A percentile compares a stretch with the other conserved stretches of the same genome.
Evolutionary conservation across 345 rosid species (phyloP).

Genomic region (Clarkia xantiana): DNA sequence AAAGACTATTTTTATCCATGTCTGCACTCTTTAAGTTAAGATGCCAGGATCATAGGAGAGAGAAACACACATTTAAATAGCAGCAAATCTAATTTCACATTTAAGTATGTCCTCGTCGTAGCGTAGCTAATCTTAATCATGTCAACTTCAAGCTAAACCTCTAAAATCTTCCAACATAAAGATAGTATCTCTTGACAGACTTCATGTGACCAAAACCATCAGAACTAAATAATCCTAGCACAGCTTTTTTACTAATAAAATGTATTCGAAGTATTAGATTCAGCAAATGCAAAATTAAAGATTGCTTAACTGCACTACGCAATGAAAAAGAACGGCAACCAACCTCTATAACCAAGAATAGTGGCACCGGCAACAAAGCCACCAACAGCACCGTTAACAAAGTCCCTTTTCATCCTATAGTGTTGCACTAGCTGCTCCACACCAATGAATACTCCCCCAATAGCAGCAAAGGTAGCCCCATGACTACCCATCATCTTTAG

Average conservation of each 20-base stretch:
- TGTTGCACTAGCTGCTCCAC: conserved; percentile 80
- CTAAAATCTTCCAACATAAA: background rate
- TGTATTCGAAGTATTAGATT: background rate
- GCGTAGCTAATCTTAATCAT: too few relatives aligned
- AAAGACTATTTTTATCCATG: too few relatives aligned
- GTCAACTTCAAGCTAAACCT: too few relatives aligned
- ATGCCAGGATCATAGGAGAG: too few relatives aligned
- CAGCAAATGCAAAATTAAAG: background rate
- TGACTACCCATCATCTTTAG: conserved; percentile 88
- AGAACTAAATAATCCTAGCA: background rate
- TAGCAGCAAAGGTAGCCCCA: conserved; percentile 85
- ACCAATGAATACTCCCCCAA: conserved; percentile 96
- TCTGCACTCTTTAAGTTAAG: too few relatives aligned
- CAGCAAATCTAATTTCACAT: too few relatives aligned
- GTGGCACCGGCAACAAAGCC: conserved; percentile 95
- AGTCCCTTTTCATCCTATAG: conserved; percentile 69
- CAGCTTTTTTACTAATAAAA: background rate
- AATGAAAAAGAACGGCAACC: background rate
- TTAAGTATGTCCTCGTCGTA: too few relatives aligned
- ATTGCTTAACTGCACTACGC: background rate
- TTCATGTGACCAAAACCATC: background rate
- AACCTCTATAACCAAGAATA: conserved; percentile 78
- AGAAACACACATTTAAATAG: too few relatives aligned
- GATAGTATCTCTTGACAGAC: background rate
- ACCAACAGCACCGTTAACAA: conserved; percentile 83